Percentiles rank a stretch among this genome's conserved stretches.
Conservation (phyloP, 768 basidiomycete genomes). For the Lentinula sp. region DNA sequence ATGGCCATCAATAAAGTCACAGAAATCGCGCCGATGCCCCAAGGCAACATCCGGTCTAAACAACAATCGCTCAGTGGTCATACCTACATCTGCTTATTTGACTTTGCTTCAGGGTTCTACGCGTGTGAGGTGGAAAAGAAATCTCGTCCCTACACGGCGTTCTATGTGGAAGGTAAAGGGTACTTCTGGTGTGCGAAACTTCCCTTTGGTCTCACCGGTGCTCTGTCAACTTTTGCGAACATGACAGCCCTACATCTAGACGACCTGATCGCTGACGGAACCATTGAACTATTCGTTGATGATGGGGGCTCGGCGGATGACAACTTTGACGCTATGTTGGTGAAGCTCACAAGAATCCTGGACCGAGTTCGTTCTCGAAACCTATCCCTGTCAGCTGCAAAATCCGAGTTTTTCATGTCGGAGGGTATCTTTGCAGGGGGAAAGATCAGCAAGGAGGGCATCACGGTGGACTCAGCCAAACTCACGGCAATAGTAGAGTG, state of each 20-base stretch:
- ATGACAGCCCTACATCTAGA: not conserved
- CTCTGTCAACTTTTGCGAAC: constrained; percentile 13
- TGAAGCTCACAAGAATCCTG: constrained; percentile 5
- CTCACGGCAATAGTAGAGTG: constrained; percentile 6
- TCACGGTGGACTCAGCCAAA: not conserved
- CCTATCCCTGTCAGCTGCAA: constrained; percentile 27
- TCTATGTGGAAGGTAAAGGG: too few species aligned
- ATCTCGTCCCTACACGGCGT: too few species aligned
- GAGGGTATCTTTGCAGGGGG: constrained; percentile 3
- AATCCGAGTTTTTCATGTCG: constrained; percentile 10
- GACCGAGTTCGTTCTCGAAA: not conserved
- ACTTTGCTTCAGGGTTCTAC: too few species aligned
- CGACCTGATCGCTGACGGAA: not conserved
- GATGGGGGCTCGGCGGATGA: constrained; percentile 19
- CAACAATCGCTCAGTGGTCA: too few species aligned
- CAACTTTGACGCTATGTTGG: constrained; percentile 13
- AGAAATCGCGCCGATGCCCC: too few species aligned
- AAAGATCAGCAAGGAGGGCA: constrained; percentile 2
- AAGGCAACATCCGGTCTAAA: too few species aligned
- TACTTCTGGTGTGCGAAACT: too few species aligned
- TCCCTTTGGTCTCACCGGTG: not conserved
- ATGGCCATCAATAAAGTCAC: not conserved
- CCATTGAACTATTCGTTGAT: too few species aligned
- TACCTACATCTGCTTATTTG: too few species aligned
- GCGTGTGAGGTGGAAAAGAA: too few species aligned